Base-by-base conservation (phyloP, 2,329 filamentous ascomycete species). In the Pestalotiopsis sp. region DNA sequence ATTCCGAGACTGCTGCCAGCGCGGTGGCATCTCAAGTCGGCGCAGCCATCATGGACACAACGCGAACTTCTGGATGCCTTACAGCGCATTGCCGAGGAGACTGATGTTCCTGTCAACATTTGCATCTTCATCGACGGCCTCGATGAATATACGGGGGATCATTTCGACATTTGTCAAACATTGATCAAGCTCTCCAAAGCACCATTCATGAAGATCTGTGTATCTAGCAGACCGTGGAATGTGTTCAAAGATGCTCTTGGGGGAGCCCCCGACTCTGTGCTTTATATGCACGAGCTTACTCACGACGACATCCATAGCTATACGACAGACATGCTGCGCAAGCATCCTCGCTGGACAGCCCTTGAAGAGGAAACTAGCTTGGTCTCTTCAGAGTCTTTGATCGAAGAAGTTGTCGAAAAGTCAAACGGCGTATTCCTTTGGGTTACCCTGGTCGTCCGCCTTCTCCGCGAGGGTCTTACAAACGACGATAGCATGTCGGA, bases 91-190 rank as follows among this genome's bases (percentile, higher is more conserved):
- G 14, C 41, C 13, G 4, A 45, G 41, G 6, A 45, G 4, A n/a
- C 13, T 7, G 41, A 45, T n/a, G 13, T 45, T 3, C 4, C 13
- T 4, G 41, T n/a, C n/a, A 64, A 27, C 39, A 73, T 77, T 12
- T 80, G 77, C 61, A 72, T 80, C 39, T 80, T 80, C 45, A 74
- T 80, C n/a, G 78, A 80, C 41, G 78, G 74, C 0, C 68, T 80
- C 6, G 78, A 79, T 63, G 77, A 80, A 66, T 78, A 73, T 58
- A 67, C 72, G 7, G 76, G 75, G 0, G 72, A 75, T 38, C 73
- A 75, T 60, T 20, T 70, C 3, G 71, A 38, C 11, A 17, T 45
- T 7, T 45, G 41, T 3, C 13, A 45, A 13, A 13, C 13, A 2
- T n/a, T 45, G 11, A 45, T n/a, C 2, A 14, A 13, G 1, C 17